Percentiles rank a stretch among this genome's conserved stretches.
These are phyloP conservation scores for Phaeoacremonium minimum DNA, from an alignment of 2,329 filamentous ascomycete genomes.

Conservation along the genomic window DNA sequence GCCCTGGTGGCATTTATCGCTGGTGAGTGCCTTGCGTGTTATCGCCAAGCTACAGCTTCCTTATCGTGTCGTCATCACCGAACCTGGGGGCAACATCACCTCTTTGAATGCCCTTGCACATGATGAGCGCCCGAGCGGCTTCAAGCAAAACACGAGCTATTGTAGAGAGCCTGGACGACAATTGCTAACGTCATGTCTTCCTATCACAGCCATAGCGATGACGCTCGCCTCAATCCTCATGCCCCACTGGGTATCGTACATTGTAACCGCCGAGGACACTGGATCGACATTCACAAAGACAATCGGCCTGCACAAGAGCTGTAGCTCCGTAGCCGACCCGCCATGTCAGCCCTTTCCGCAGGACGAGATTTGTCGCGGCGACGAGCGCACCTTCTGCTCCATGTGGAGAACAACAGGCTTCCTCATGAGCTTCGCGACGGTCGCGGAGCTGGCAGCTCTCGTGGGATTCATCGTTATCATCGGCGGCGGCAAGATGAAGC, in stretches of 20 bases:
- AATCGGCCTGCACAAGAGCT: constrained; percentile 78
- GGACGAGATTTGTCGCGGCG: constrained; percentile 53
- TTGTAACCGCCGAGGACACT: constrained; percentile 40
- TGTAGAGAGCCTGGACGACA: background rate
- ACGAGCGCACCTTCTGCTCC: constrained; percentile 75
- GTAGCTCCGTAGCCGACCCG: constrained; percentile 63
- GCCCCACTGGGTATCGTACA: constrained; percentile 68
- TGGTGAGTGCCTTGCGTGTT: constrained; percentile 5
- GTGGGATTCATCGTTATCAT: constrained; percentile 76
- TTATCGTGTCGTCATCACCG: background rate
- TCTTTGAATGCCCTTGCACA: background rate
- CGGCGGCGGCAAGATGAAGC: constrained; percentile 71
- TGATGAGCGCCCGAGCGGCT: background rate
- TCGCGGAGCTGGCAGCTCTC: constrained; percentile 78
- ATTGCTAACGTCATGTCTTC: constrained; percentile 2
- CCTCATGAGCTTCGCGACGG: constrained; percentile 73
- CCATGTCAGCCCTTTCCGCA: constrained; percentile 65
- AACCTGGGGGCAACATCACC: background rate
- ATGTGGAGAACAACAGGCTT: constrained; percentile 90
- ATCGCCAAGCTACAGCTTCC: background rate
- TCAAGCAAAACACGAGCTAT: background rate
- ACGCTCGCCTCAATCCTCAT: constrained; percentile 65
- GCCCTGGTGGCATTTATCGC: constrained; percentile 10
- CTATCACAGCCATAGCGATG: constrained; percentile 59
- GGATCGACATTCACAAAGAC: constrained; percentile 48